Evolutionary conservation across 2,329 filamentous ascomycete genomes (phyloP).

Genomic region (Trichoderma atroviride): DNA sequence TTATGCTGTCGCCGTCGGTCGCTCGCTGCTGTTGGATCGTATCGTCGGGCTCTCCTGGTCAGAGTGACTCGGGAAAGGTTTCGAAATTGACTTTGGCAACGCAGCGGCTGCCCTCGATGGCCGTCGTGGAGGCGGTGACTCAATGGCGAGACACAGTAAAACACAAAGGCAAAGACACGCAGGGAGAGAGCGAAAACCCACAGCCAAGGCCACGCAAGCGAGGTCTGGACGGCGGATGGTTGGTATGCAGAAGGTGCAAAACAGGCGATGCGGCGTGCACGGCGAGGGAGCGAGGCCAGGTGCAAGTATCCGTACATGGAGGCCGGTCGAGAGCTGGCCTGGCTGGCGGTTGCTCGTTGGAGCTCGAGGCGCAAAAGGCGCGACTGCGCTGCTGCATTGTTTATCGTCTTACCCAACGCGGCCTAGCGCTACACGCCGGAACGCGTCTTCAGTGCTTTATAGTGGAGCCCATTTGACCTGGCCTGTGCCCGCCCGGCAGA

Average conservation of each 20-base stretch:
- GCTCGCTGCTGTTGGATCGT: slow-evolving; percentile 1
- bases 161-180: slow-evolving; percentile 18
- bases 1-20: neutral
- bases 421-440: slow-evolving; percentile 38
- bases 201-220: slow-evolving; percentile 15
- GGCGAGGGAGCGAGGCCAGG: slow-evolving; percentile 7
- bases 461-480: slow-evolving; percentile 17
- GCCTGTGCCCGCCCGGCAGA: slow-evolving; percentile 14
- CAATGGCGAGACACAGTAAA: slow-evolving; percentile 26
- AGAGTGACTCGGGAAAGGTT: slow-evolving; percentile 10
- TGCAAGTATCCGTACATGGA: slow-evolving; percentile 4
- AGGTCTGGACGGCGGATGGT: slow-evolving; percentile 26
- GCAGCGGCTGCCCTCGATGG: slow-evolving; percentile 3
- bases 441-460: slow-evolving; percentile 36
- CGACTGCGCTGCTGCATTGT: slow-evolving; percentile 41
- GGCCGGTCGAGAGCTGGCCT: neutral
- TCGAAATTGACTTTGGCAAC: slow-evolving; percentile 22
- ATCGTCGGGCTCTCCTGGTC: neutral
- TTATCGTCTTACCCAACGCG: slow-evolving; percentile 39
- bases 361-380: slow-evolving; percentile 19
- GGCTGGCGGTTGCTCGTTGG: neutral
- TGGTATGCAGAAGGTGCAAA: slow-evolving; percentile 21
- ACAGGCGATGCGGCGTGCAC: slow-evolving; percentile 11
- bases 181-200: slow-evolving; percentile 18
- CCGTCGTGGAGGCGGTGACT: slow-evolving; percentile 15